These are phyloP conservation scores for Penicillium nordicum DNA, from an alignment of 2,329 filamentous ascomycete species.

Conservation along the genomic window DNA sequence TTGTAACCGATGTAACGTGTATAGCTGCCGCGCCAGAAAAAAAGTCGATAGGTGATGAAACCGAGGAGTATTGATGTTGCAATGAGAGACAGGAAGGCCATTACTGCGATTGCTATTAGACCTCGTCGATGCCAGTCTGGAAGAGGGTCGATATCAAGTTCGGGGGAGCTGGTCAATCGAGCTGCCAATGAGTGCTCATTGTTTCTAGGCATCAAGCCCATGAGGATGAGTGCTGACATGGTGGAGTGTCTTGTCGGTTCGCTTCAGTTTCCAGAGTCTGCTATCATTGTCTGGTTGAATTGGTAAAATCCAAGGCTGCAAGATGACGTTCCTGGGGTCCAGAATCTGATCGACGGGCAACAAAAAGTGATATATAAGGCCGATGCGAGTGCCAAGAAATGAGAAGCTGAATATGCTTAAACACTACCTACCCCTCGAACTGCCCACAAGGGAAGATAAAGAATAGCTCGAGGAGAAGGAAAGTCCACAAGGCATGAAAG, in stretches of 20 bases:
- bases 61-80: conserved; percentile 43
- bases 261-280: neutral
- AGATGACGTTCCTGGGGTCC: neutral
- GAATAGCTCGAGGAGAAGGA: neutral
- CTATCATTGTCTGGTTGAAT: neutral
- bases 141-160: conserved; percentile 34
- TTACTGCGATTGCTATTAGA: conserved; percentile 47
- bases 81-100: conserved; percentile 48
- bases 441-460: neutral
- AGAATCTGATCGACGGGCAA: neutral
- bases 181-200: conserved; percentile 18
- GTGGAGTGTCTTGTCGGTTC: neutral
- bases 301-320: neutral
- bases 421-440: neutral
- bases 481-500: neutral
- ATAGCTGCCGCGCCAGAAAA: conserved; percentile 50
- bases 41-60: conserved; percentile 52
- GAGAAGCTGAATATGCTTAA: neutral
- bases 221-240: conserved; percentile 16
- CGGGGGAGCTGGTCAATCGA: conserved; percentile 18
- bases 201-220: conserved; percentile 16
- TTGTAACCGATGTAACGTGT: conserved; percentile 52
- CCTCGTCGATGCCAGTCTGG: conserved; percentile 37
- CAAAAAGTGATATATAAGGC: neutral
- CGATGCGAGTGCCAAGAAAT: neutral